phyloP scores from a whole-genome alignment of 108 stramenopile genomes.

The Stephanodiscus minutulus region DNA sequence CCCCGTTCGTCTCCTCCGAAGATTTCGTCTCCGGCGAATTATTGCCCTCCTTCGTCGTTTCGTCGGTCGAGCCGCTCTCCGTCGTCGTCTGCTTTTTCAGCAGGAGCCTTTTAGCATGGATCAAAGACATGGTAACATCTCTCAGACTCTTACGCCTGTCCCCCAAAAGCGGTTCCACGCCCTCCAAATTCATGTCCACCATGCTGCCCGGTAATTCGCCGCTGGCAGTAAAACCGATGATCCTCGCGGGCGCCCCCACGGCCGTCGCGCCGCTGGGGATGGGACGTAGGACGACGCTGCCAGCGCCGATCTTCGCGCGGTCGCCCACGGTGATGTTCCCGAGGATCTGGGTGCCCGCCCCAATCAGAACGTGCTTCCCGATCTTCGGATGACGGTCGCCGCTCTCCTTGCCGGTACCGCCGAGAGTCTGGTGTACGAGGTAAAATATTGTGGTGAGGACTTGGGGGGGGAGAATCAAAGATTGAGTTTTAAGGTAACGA shows the following conservation, averaged over 20 bases:
- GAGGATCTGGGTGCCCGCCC: slow-evolving; percentile 63
- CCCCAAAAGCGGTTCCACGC: slow-evolving; percentile 29
- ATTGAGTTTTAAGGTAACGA: too few species aligned
- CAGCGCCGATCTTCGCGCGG: slow-evolving; percentile 55
- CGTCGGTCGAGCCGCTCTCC: slow-evolving; percentile 7
- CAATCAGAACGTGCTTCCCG: slow-evolving; percentile 66
- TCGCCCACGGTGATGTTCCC: slow-evolving; percentile 67
- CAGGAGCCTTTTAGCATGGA: background rate
- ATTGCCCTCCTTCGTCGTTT: background rate
- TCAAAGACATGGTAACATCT: background rate
- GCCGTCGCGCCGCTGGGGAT: slow-evolving; percentile 57
- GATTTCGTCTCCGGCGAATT: background rate
- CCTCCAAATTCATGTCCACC: slow-evolving; percentile 31
- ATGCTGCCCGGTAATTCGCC: slow-evolving; percentile 47
- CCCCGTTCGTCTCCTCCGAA: background rate
- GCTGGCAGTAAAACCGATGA: slow-evolving; percentile 55
- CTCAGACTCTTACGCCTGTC: background rate
- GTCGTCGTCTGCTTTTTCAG: slow-evolving; percentile 2
- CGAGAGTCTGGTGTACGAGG: slow-evolving; percentile 36
- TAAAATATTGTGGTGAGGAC: too few species aligned
- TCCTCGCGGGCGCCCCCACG: slow-evolving; percentile 58
- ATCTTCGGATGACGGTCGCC: slow-evolving; percentile 80
- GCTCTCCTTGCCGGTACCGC: slow-evolving; percentile 58
- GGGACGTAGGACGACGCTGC: slow-evolving; percentile 42
- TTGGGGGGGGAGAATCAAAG: too few species aligned